phyloP scores from a whole-genome alignment of 1,284 basidiomycete species.

The Clitocybe nebularis region DNA sequence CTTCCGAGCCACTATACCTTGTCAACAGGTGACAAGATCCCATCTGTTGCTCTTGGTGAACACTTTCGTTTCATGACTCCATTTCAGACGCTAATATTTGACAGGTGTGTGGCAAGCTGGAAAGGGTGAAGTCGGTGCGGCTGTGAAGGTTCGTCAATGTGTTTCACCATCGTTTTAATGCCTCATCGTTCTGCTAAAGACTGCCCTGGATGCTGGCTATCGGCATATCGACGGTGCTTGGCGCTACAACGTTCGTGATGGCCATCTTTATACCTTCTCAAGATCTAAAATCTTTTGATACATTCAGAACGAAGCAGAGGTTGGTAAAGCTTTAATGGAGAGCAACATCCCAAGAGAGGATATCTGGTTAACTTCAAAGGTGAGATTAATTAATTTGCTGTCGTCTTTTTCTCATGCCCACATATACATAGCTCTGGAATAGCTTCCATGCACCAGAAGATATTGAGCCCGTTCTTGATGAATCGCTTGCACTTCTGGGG shows the following conservation, averaged over 20 bases:
- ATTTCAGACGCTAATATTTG: background rate
- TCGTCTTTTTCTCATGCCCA: background rate
- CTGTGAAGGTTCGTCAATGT: constrained; percentile 43
- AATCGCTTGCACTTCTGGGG: constrained; percentile 62
- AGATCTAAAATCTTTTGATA: background rate
- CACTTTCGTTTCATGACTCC: background rate
- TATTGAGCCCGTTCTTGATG: constrained; percentile 65
- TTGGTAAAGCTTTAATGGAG: constrained; percentile 63
- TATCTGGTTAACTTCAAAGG: constrained; percentile 62
- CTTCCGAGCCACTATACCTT: constrained; percentile 50
- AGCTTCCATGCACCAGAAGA: constrained; percentile 61
- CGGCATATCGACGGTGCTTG: constrained; percentile 77
- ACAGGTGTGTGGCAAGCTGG: constrained; percentile 62
- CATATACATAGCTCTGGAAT: constrained; percentile 56
- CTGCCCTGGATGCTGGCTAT: constrained; percentile 58
- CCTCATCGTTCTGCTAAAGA: constrained; percentile 23
- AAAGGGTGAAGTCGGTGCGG: constrained; percentile 50
- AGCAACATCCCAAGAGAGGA: constrained; percentile 57
- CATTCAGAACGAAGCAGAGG: constrained; percentile 68
- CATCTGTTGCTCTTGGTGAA: constrained; percentile 55
- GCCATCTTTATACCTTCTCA: background rate
- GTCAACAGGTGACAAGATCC: constrained; percentile 60
- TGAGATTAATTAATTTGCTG: constrained; percentile 8
- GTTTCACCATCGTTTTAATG: background rate
- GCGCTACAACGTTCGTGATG: constrained; percentile 49